Conservation (phyloP, 331 rosid species). For the Erythrophleum ivorense region DNA sequence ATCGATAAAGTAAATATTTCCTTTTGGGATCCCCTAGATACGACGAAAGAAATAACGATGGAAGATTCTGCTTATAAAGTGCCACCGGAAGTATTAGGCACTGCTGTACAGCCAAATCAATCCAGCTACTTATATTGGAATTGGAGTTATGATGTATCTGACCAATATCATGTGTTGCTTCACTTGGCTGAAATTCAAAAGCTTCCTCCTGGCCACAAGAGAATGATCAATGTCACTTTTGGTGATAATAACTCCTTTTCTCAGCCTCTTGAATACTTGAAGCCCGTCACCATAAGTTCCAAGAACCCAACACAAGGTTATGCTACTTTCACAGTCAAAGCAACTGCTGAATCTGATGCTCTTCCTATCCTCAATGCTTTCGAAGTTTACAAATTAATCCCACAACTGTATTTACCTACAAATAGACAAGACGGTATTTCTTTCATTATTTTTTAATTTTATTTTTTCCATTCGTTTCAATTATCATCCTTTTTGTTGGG, state of each 20-base stretch:
- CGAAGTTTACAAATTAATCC: neutral
- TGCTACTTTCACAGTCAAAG: neutral
- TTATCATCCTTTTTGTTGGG: neutral
- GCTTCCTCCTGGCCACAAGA: neutral
- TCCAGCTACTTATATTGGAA: neutral
- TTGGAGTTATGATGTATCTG: neutral
- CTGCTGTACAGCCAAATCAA: neutral
- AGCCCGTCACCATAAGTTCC: neutral
- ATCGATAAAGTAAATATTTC: too few relatives aligned
- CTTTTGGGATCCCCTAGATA: neutral
- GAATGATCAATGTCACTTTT: neutral
- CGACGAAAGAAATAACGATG: neutral
- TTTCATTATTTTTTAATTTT: neutral
- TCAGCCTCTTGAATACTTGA: neutral
- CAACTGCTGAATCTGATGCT: neutral
- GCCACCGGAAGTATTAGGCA: neutral
- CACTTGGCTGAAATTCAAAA: neutral
- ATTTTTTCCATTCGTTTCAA: neutral
- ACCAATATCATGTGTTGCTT: neutral
- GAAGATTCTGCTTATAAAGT: neutral
- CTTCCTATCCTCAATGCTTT: neutral
- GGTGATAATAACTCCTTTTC: neutral
- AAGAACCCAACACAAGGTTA: neutral
- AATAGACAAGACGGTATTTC: neutral
- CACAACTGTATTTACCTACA: neutral